A percentile compares a stretch with the other conserved stretches of the same genome.
Evolutionary conservation across 2,329 filamentous ascomycete species (phyloP).

Genomic region (Pseudogymnoascus sp.): DNA sequence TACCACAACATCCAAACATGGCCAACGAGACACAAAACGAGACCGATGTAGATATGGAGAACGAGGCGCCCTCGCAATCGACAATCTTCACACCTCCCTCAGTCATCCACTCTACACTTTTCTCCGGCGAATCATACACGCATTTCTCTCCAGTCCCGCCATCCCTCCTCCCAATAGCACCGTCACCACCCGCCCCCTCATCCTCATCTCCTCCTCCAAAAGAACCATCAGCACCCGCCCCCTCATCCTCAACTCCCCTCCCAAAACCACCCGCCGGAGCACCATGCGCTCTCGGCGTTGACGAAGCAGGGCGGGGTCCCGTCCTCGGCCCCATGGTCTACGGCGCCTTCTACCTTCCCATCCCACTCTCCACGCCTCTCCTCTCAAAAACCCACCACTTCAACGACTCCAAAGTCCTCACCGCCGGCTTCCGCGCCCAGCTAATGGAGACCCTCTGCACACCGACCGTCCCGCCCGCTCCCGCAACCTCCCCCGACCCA

Average conservation of each 20-base stretch:
- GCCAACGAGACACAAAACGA: slow-evolving; percentile 25
- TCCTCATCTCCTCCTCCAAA: slow-evolving; percentile 16
- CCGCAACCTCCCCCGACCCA: background rate
- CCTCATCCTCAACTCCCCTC: slow-evolving; percentile 18
- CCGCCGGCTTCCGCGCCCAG: slow-evolving; percentile 64
- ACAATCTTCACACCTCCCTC: slow-evolving; percentile 60
- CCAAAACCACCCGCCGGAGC: slow-evolving; percentile 28
- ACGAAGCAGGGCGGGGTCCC: slow-evolving; percentile 88
- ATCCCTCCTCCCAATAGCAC: slow-evolving; percentile 40
- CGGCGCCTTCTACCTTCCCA: slow-evolving; percentile 66
- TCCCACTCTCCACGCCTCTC: slow-evolving; percentile 61
- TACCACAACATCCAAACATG: slow-evolving; percentile 24
- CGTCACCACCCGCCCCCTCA: slow-evolving; percentile 16
- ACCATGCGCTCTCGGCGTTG: slow-evolving; percentile 76
- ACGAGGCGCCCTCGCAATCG: slow-evolving; percentile 29
- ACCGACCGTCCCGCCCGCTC: slow-evolving; percentile 26
- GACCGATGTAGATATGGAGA: slow-evolving; percentile 23
- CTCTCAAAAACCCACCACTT: slow-evolving; percentile 77
- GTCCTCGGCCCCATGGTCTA: slow-evolving; percentile 81
- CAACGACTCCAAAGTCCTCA: slow-evolving; percentile 91
- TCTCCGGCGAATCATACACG: slow-evolving; percentile 60
- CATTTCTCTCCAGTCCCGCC: slow-evolving; percentile 64
- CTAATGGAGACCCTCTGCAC: slow-evolving; percentile 68
- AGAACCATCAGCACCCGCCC: slow-evolving; percentile 25
- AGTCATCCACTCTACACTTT: slow-evolving; percentile 48